Evolutionary conservation across 768 basidiomycete genomes (phyloP).

Genomic region (Kwoniella sp.): DNA sequence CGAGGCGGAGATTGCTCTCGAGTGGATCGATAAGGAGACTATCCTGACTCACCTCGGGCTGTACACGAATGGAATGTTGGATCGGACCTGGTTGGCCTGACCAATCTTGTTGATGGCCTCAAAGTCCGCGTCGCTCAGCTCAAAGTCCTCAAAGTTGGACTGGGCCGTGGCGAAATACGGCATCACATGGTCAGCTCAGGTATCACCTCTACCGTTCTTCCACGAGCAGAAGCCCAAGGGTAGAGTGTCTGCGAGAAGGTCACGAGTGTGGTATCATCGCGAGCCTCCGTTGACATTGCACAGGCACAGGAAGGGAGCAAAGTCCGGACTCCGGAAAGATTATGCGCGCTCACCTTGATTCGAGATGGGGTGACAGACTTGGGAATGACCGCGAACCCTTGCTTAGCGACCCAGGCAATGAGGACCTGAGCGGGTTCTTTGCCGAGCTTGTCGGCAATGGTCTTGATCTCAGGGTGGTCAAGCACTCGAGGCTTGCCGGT

Average conservation of each 20-base stretch:
- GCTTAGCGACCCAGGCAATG: slow-evolving; percentile 74
- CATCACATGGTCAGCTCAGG: slow-evolving; percentile 61
- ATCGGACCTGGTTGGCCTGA: slow-evolving; percentile 61
- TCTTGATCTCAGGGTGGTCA: slow-evolving; percentile 66
- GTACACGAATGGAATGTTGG: slow-evolving; percentile 70
- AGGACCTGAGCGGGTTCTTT: slow-evolving; percentile 79
- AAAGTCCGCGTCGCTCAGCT: slow-evolving; percentile 69
- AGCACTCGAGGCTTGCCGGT: slow-evolving; percentile 66
- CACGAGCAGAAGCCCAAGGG: too few relatives aligned
- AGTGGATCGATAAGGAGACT: too few relatives aligned
- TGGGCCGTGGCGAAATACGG: not conserved
- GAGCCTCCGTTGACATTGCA: too few relatives aligned
- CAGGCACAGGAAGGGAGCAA: too few relatives aligned
- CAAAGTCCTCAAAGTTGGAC: slow-evolving; percentile 77
- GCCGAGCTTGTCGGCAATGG: slow-evolving; percentile 66
- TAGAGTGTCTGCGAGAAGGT: too few relatives aligned
- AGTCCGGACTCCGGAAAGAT: not conserved
- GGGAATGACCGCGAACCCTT: slow-evolving; percentile 81
- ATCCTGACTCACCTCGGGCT: slow-evolving; percentile 54
- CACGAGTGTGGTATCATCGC: too few relatives aligned
- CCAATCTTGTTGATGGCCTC: slow-evolving; percentile 65
- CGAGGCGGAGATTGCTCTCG: too few relatives aligned
- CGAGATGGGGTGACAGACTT: slow-evolving; percentile 67
- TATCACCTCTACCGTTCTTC: slow-evolving; percentile 51
- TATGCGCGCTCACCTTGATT: slow-evolving; percentile 57